phyloP scores from a whole-genome alignment of 2,329 filamentous ascomycete genomes.

The Epichloe bromicola region DNA sequence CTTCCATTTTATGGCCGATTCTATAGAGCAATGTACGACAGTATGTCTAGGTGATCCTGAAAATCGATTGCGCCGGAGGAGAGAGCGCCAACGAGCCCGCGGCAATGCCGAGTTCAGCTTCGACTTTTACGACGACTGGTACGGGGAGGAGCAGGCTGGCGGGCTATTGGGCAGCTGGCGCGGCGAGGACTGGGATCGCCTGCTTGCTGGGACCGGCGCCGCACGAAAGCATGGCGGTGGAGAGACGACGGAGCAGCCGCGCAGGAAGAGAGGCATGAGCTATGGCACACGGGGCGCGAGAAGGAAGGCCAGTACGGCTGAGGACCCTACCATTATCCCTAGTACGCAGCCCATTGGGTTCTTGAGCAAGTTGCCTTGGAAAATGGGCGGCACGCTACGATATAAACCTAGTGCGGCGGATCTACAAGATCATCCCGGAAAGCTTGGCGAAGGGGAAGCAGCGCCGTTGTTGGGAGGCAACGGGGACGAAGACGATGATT shows the following conservation, averaged over 20 bases:
- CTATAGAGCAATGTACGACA: slow-evolving; percentile 59
- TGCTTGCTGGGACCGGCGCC: slow-evolving; percentile 57
- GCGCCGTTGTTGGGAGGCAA: slow-evolving; percentile 49
- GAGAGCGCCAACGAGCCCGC: slow-evolving; percentile 46
- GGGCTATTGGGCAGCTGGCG: slow-evolving; percentile 62
- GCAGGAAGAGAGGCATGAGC: slow-evolving; percentile 71
- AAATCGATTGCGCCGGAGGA: slow-evolving; percentile 55
- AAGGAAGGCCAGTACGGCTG: slow-evolving; percentile 33
- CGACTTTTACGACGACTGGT: slow-evolving; percentile 98
- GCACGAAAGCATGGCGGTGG: slow-evolving; percentile 21
- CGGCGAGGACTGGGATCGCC: slow-evolving; percentile 70
- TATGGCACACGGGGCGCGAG: slow-evolving; percentile 58
- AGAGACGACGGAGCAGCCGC: slow-evolving; percentile 46
- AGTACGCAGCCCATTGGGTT: slow-evolving; percentile 79
- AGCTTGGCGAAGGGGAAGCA: slow-evolving; percentile 40
- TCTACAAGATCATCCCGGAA: slow-evolving; percentile 71
- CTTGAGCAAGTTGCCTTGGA: slow-evolving; percentile 70
- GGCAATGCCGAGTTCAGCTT: slow-evolving; percentile 72
- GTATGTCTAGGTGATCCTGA: slow-evolving; percentile 60
- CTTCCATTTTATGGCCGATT: slow-evolving; percentile 50
- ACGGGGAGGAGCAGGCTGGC: slow-evolving; percentile 41
- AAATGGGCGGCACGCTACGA: slow-evolving; percentile 65
- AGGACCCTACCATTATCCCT: slow-evolving; percentile 84
- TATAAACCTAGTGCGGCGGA: slow-evolving; percentile 89
- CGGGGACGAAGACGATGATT: slow-evolving; percentile 16